Evolutionary conservation across 176 grass and related monocot genomes (phyloP).

Genomic region (Tillandsia leiboldiana): DNA sequence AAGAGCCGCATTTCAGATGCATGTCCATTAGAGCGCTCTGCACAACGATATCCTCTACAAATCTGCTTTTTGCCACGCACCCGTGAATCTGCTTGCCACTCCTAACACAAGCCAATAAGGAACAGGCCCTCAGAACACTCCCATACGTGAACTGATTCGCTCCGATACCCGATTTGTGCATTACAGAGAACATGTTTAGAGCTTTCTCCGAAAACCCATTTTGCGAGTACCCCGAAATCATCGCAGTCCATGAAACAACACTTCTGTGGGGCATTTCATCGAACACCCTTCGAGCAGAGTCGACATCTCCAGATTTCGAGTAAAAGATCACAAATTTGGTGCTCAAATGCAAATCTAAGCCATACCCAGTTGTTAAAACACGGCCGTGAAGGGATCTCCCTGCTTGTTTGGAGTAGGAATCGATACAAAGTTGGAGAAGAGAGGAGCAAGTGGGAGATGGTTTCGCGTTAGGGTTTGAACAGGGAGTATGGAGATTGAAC

Average conservation of each 20-base stretch:
- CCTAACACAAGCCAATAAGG: constrained; percentile 19
- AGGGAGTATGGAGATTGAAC: constrained; percentile 14
- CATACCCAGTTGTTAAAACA: constrained; percentile 1
- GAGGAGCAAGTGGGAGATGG: constrained; percentile 30
- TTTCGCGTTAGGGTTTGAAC: not conserved
- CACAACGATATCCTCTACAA: constrained; percentile 55
- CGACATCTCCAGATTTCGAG: constrained; percentile 26
- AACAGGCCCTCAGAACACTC: constrained; percentile 33
- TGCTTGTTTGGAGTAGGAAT: constrained; percentile 19
- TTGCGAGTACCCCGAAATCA: constrained; percentile 57
- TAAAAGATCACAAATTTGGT: constrained; percentile 65
- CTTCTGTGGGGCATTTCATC: constrained; percentile 53
- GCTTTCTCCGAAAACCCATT: constrained; percentile 33
- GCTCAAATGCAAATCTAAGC: constrained; percentile 33
- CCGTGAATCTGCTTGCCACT: constrained; percentile 64
- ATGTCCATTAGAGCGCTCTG: constrained; percentile 72
- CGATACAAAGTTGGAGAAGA: constrained; percentile 48
- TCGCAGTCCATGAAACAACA: constrained; percentile 68
- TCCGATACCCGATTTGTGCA: constrained; percentile 21
- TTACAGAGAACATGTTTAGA: constrained; percentile 37
- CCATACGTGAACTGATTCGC: constrained; percentile 78
- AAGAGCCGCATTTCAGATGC: constrained; percentile 47
- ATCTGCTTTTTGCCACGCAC: constrained; percentile 44
- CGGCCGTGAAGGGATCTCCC: constrained; percentile 38
- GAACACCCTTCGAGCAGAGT: constrained; percentile 35